phyloP scores from a whole-genome alignment of 2,329 filamentous ascomycete species.

The Microsporum audouinii region DNA sequence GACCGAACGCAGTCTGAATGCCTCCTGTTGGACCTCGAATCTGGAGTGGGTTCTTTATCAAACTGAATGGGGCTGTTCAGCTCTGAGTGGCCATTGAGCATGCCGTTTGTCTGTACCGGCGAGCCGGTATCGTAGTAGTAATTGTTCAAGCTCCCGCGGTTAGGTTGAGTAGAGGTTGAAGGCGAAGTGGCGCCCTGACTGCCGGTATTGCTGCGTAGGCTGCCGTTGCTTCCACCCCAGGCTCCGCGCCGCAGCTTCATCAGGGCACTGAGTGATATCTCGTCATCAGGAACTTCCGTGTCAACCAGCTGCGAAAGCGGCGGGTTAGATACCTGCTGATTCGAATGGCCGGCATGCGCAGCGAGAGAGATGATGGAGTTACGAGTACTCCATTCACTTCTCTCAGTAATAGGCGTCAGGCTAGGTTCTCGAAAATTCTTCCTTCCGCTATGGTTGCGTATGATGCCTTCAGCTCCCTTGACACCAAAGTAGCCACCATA shows the following conservation, averaged over 20 bases:
- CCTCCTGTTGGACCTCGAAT: not conserved
- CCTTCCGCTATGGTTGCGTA: conserved; percentile 60
- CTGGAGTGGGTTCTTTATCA: not conserved
- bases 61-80: not conserved
- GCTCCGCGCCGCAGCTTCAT: conserved; percentile 61
- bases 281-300: conserved; percentile 49
- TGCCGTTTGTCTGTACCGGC: not conserved
- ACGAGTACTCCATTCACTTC: conserved; percentile 88
- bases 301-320: conserved; percentile 65
- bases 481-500: conserved; percentile 86
- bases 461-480: conserved; percentile 50
- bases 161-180: conserved; percentile 15
- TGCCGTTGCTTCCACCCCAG: conserved; percentile 71
- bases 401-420: conserved; percentile 88
- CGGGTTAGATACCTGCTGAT: conserved; percentile 50
- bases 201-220: conserved; percentile 45
- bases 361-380: conserved; percentile 75
- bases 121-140: conserved; percentile 21
- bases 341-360: conserved; percentile 41
- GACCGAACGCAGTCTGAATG: not conserved
- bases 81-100: not conserved
- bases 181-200: conserved; percentile 30
- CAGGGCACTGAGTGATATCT: conserved; percentile 63
- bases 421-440: conserved; percentile 74
- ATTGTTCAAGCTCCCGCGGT: conserved; percentile 25